Base-by-base conservation (phyloP, 768 basidiomycete species). In the Lactifluus volemus region DNA sequence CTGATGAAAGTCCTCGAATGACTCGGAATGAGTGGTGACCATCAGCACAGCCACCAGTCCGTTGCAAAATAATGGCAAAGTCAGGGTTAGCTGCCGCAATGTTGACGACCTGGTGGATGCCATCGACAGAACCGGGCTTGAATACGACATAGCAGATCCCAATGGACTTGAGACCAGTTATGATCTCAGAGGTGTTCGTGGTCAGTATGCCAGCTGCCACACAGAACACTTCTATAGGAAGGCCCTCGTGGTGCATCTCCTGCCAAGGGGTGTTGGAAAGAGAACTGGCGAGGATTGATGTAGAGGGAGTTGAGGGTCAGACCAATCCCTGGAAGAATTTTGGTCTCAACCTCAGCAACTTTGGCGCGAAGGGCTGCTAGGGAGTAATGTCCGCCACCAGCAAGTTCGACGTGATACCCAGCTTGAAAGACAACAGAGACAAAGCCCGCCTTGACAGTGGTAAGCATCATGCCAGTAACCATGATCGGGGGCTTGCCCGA, bases 11-110 rank as follows among this genome's bases (percentile, higher is more conserved):
- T 72, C 95, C 93, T 69, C 98, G 96, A 83, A 98, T 3, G 92
- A 95, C 76, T 98, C 97, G 68, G 96, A 83, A 98, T 3, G 92
- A 95, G 76, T 98, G 97, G 68, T 99, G 97, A 53, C 97, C 97
- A 63, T 97, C 25, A 25, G 25, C 25, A 25, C 25, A 2, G 25
- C 25, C 25, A 25, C 25, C 25, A 25, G 25, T 25, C 25, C 25
- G 2, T 25, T 25, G 25, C 25, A 25, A 25, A 25, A 25, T 25
- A 25, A 25, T 25, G 25, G 25, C 25, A 2, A 25, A 25, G 25
- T 25, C 25, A 2, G 25, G 25, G 25, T 25, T 25, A 25, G 25
- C 97, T 41, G 88, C 82, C 32, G 96, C 97, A 65, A 98, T 98
- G 77, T 86, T 95, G 73, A 98, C 79, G 63, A 98, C 97, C 74